Conservation (phyloP, 2,329 filamentous ascomycete genomes). For the Colletotrichum zoysiae region DNA sequence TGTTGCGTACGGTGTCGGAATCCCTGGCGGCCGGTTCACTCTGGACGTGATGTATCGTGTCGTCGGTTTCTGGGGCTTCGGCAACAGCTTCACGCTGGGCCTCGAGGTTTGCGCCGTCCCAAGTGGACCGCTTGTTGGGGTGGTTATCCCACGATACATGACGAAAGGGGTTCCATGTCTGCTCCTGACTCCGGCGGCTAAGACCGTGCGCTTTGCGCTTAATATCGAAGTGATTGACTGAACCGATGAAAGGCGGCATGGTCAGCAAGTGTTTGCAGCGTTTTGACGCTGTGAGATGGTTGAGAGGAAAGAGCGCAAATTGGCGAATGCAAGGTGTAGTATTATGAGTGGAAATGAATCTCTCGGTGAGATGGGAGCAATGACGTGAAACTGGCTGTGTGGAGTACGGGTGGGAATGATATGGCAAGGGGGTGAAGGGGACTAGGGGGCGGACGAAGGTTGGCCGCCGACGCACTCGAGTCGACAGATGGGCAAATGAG, state of each 20-base stretch:
- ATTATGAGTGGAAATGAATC: constrained; percentile 17
- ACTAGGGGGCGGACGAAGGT: constrained; percentile 16
- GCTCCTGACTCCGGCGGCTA: constrained; percentile 54
- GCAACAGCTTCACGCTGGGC: constrained; percentile 45
- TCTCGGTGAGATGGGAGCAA: constrained; percentile 34
- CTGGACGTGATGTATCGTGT: constrained; percentile 51
- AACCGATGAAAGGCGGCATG: constrained; percentile 33
- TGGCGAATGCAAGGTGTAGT: not conserved
- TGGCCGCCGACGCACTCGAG: constrained; percentile 8
- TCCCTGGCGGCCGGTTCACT: constrained; percentile 50
- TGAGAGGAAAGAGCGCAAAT: not conserved
- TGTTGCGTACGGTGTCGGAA: constrained; percentile 45
- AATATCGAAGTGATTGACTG: constrained; percentile 61
- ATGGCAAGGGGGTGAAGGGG: constrained; percentile 17
- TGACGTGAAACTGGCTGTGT: constrained; percentile 39
- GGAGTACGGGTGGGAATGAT: constrained; percentile 34
- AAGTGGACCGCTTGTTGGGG: constrained; percentile 50
- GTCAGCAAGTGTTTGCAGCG: constrained; percentile 24
- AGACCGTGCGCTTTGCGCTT: constrained; percentile 60
- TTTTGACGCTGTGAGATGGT: not conserved
- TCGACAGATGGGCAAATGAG: constrained; percentile 15
- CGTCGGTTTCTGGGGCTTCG: constrained; percentile 46
- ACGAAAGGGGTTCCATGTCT: constrained; percentile 60
- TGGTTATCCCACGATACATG: constrained; percentile 54
- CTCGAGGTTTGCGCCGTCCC: constrained; percentile 52